Conservation (phyloP, 192 early-diverging fungal species). For the Umbelopsis isabellina region DNA sequence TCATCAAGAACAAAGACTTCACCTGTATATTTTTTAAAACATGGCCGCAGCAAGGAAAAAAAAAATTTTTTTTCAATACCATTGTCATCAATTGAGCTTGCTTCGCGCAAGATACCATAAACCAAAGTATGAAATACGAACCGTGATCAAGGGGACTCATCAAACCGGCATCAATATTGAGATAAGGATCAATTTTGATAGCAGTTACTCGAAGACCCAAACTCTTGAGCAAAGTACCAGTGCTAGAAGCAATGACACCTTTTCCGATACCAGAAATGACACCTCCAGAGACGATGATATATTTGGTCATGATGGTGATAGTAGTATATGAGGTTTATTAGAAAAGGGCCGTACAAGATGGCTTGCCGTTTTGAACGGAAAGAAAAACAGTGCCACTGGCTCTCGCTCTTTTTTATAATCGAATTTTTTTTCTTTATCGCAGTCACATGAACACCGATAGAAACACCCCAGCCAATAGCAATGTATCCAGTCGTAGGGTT, state of each 20-base stretch:
- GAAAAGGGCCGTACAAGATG: conserved; percentile 23
- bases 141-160: conserved; percentile 98
- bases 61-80: conserved; percentile 13
- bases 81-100: neutral
- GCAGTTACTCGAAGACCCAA: conserved; percentile 91
- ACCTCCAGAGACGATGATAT: conserved; percentile 97
- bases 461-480: neutral
- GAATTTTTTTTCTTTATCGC: neutral
- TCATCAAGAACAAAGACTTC: conserved; percentile 99
- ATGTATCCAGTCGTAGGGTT: neutral
- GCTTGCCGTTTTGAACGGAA: conserved; percentile 21
- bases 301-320: conserved; percentile 69
- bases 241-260: conserved; percentile 98
- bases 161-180: conserved; percentile 99
- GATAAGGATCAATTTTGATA: conserved; percentile 99
- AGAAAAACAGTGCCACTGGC: neutral
- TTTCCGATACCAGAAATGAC: conserved; percentile 99
- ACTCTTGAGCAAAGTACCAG: conserved; percentile 92
- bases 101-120: neutral
- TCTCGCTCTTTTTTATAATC: neutral
- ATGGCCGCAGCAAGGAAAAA: neutral
- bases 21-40: conserved; percentile 49
- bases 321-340: conserved; percentile 16
- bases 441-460: neutral
- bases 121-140: conserved; percentile 35